Base-by-base conservation (phyloP, 441 rosid genomes). In the Populus hybrid region DNA sequence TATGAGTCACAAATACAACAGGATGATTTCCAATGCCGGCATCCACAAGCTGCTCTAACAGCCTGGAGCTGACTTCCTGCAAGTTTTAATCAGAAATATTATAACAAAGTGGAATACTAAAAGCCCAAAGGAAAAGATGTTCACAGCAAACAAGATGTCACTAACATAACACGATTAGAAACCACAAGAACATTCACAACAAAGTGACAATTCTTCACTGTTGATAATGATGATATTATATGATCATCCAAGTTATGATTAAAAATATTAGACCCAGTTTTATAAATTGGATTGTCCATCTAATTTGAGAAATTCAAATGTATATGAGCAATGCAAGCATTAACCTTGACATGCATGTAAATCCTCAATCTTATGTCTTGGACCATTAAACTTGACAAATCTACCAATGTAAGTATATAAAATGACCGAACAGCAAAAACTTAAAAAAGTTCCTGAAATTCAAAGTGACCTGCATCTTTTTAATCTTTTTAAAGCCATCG, bases 1-100 rank as follows among this genome's bases (percentile, higher is more conserved):
- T 96, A 87, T 96, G 98, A 81, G 98, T 96, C 84, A 96, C 97
- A 84, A 96, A 96, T 63, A 96, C 98, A 85, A 95, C 97, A 84
- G 98, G 99, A 34, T 91, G 91, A 81, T 84, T 84, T 80, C 98
- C 99, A 83, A 96, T 92, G 81, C 98, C 98, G 14, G 98, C 99
- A 74, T 89, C 86, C 79, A 92, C 89, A 67, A 94, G 94, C 90
- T 92, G 90, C 82, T 84, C 88, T 78, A 96, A 83, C 72, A 91
- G 82, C 91, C 85, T 86, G 83, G 92, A 88, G 86, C 99, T 91
- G 64, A 91, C 98, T 86, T 96, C 99, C 99, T 96, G 85, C 80
- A 77, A 71, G 73, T 79, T 78, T 59, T 40, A 77, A 88, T 66
- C 70, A 61, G 18, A 61, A 30, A 30, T 30, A 4, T 30, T 30